A percentile compares a stretch with the other conserved stretches of the same genome.
These are phyloP conservation scores for Schizosaccharomyces pombe DNA, from an alignment of 805 yeast genomes.

Conservation along the genomic window ASM294v3 CU329670.1:4695001-4695500, in stretches of 20 bases:
- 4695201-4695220: slow-evolving; percentile 44
- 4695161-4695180: slow-evolving; percentile 62
- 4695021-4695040: slow-evolving; percentile 75
- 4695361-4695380: slow-evolving; percentile 55
- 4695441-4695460: slow-evolving; percentile 83
- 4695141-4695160: slow-evolving; percentile 64
- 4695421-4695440: slow-evolving; percentile 43
- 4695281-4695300: slow-evolving; percentile 22
- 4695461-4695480: slow-evolving; percentile 92
- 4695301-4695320: slow-evolving; percentile 79
- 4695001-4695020: slow-evolving; percentile 98
- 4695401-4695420: slow-evolving; percentile 67
- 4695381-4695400: slow-evolving; percentile 45
- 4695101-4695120: slow-evolving; percentile 79
- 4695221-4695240: slow-evolving; percentile 93
- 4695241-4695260: slow-evolving; percentile 88
- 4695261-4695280: slow-evolving; percentile 51
- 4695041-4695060: slow-evolving; percentile 82
- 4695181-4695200: slow-evolving; percentile 54
- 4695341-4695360: slow-evolving; percentile 83
- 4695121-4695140: slow-evolving; percentile 56
- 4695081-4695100: slow-evolving; percentile 89
- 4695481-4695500: slow-evolving; percentile 86
- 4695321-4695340: slow-evolving; percentile 94
- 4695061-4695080: slow-evolving; percentile 61